Evolutionary conservation across 2,329 filamentous ascomycete species (phyloP), one percentile per base, ranked within the genome.

Genomic region (Beauveria rudraprayagi): DNA sequence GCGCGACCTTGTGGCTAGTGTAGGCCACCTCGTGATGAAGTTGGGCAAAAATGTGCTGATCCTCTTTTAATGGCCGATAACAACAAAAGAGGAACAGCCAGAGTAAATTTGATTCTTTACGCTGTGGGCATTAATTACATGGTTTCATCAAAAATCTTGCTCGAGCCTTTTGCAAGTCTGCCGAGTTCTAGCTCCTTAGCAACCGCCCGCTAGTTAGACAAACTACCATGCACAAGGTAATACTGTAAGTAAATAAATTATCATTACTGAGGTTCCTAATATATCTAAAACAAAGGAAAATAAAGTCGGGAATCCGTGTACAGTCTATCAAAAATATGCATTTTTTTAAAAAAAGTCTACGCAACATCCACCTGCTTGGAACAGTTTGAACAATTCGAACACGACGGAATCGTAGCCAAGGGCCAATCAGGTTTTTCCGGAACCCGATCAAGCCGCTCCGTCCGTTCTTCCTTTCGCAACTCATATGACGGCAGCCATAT

Each of bases 401-500:
- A 44, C 17, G 53, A 44, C 24, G 40, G 17, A 14, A 44, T 28
- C 24, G 53, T 46, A 11, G 24, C 26, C 26, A 56, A 26, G 11
- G 53, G 53, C 53, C 53, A 56, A 30, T 56, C 53, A 1, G 40
- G 53, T 3, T 3, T 40, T 8, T 19, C 28, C 9, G 47, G 19
- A 17, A 14, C 30, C 51, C 14, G 22, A 3, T 41, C 34, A n/a
- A 24, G 19, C 19, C 34, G 34, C 24, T 47, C 26, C n/a, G 17
- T n/a, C 52, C 22, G 11, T 9, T 56, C 41, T 10, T 56, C 26
- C 55, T 40, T 24, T 3, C 28, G 55, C 30, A 41, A 22, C 28
- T 48, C 55, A n/a, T 50, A 30, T 17, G 47, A 59, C 47, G 56
- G 56, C 56, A 59, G 48, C 56, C 56, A 59, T 3, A 59, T 59